Evolutionary conservation across 371 early-diverging fungal species (phyloP), one percentile per base, ranked within the genome.

Genomic region (Dichotomocladium elegans): DNA sequence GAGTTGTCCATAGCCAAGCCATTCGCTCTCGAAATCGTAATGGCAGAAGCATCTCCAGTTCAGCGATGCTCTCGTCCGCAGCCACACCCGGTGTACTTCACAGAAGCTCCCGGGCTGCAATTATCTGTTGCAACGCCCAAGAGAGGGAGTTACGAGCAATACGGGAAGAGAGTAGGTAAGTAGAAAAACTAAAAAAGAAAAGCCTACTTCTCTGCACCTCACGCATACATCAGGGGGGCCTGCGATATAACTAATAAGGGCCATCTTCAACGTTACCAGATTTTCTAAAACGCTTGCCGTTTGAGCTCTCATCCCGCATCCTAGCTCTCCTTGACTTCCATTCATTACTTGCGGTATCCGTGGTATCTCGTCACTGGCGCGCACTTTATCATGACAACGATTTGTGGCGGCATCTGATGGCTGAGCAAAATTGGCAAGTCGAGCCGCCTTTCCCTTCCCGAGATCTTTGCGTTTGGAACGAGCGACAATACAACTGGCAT

Each of bases 401-500:
- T 31, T 12, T 57, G 10, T 62, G 62, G 55, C 51, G 60, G 14
- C 34, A 12, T 11, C 41, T 44, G n/a, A 50, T 55, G 50, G 22
- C 15, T 14, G 60, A 60, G 14, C 41, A 37, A 45, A 37, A 41
- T 12, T 60, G 60, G 60, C 15, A 22, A 5, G 47, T 60, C 12
- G 24, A 40, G 21, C 25, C 42, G 17, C 47, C 47, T n/a, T n/a
- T n/a, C n/a, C n/a, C n/a, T n/a, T n/a, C n/a, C 1, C 33, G 12
- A 35, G 24, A 45, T 14, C 15, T 37, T 26, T 43, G 48, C 26
- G 21, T 12, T n/a, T n/a, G 7, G 26, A 43, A 55, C 15, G 49
- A 55, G 8, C 34, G 27, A 14, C 34, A 22, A 43, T 48, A 66
- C 30, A 63, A 68, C 29, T 72, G 70, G 70, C 56, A 66, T 31